Evolutionary conservation across 441 rosid genomes (phyloP).

Genomic region (Geranium incanum): DNA sequence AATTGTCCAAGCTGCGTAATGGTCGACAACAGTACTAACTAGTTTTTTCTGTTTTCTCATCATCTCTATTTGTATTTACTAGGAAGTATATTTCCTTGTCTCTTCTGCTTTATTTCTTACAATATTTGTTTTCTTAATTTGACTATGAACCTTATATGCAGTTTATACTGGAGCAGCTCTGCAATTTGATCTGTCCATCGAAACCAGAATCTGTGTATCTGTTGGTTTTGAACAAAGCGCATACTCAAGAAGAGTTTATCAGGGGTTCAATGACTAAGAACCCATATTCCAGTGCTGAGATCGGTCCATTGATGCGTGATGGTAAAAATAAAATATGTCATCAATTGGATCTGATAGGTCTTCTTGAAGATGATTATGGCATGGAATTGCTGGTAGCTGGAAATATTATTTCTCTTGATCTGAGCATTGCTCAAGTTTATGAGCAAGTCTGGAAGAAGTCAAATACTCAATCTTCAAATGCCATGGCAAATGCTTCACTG

Average conservation of each 20-base stretch:
- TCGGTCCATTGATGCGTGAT: conserved; percentile 99
- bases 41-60: neutral
- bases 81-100: neutral
- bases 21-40: neutral
- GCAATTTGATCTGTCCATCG: conserved; percentile 99
- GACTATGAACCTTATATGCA: conserved; percentile 39
- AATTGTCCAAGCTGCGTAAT: neutral
- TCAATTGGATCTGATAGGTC: conserved; percentile 83
- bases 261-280: conserved; percentile 99
- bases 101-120: neutral
- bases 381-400: conserved; percentile 99
- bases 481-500: conserved; percentile 54
- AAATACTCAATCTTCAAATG: conserved; percentile 63
- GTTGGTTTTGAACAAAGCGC: conserved; percentile 91
- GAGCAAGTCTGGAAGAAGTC: conserved; percentile 99
- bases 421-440: conserved; percentile 97
- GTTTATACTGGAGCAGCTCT: conserved; percentile 99
- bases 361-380: conserved; percentile 95
- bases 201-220: conserved; percentile 85
- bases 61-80: neutral
- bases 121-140: conserved; percentile 14
- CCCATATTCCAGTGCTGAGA: conserved; percentile 98
- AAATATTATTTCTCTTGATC: conserved; percentile 95
- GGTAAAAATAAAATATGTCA: conserved; percentile 98
- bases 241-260: conserved; percentile 98